Evolutionary conservation across 768 basidiomycete species (phyloP).

Genomic region (Boletus rubroflammeus): DNA sequence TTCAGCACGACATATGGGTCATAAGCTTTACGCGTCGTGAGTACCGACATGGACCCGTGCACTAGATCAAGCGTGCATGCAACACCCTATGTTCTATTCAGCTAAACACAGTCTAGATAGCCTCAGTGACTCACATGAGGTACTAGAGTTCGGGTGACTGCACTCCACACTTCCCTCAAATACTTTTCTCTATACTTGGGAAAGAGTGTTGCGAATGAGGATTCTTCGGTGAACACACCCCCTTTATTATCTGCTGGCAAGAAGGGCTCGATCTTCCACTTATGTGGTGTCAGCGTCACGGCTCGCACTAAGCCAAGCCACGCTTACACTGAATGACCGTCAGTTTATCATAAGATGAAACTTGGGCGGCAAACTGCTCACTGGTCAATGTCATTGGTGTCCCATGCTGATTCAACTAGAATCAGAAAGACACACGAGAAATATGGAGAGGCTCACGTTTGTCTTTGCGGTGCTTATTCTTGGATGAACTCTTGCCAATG

Average conservation of each 20-base stretch:
- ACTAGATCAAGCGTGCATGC: slow-evolving; percentile 91
- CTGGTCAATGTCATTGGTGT: slow-evolving; percentile 99
- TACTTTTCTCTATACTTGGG: slow-evolving; percentile 99
- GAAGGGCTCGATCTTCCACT: slow-evolving; percentile 93
- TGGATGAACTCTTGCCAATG: slow-evolving; percentile 84
- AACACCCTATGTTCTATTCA: slow-evolving; percentile 55
- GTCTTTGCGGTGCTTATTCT: slow-evolving; percentile 86
- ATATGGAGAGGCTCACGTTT: slow-evolving; percentile 66
- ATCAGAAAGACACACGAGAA: slow-evolving; percentile 6
- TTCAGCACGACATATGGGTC: slow-evolving; percentile 97
- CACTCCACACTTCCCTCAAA: slow-evolving; percentile 90
- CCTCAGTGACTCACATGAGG: slow-evolving; percentile 52
- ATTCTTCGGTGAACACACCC: slow-evolving; percentile 89
- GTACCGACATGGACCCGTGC: slow-evolving; percentile 96
- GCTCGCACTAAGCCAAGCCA: neutral
- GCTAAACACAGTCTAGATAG: neutral
- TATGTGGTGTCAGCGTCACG: slow-evolving; percentile 11
- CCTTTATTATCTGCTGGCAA: slow-evolving; percentile 69
- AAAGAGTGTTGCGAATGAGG: slow-evolving; percentile 96
- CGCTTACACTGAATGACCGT: slow-evolving; percentile 42
- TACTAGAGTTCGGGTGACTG: slow-evolving; percentile 82
- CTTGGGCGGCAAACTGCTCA: slow-evolving; percentile 42
- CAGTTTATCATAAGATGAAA: neutral
- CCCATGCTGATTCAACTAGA: slow-evolving; percentile 71
- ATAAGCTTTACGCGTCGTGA: slow-evolving; percentile 94